Evolutionary conservation across 257 asterid genomes (phyloP), one percentile per base, ranked within the genome.

Genomic region (Solanum dulcamara): DNA sequence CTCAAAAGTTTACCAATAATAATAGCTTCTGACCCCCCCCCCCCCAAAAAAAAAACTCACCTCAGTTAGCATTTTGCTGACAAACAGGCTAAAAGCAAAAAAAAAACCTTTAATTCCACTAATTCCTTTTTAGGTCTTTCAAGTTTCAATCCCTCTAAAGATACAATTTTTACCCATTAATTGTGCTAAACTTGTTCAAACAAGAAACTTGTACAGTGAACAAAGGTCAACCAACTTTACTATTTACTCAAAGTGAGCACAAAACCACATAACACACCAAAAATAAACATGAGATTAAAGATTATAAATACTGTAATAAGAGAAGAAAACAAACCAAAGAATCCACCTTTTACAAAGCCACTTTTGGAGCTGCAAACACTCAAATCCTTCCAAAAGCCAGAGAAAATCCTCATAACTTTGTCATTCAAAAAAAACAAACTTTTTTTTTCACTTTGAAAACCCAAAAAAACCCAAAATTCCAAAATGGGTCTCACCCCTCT

Each of bases 301-400:
- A 17, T 17, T 2, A 26, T 46, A 75, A 62, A 10, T 20, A 70
- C 26, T 26, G 60, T 75, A 64, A 90, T 53, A 60, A 83, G 38
- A 46, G 18, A 35, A 24, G 10, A 81, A 85, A 26, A 70, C 51
- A 35, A 30, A 64, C 75, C 28, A 67, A 85, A 85, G 50, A 85
- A 62, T 90, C 80, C 87, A 90, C 93, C 95, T 92, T 86, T 79
- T 68, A 48, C 84, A 85, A 87, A 81, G 87, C 87, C 85, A 84
- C 90, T 87, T 85, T 46, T 83, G 68, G 42, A 89, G 89, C 87
- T 83, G 85, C 67, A 84, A 64, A 67, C 85, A 85, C 83, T 87
- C 87, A 89, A 86, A 88, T 86, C 85, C 24, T 38, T 89, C 90
- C 90, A 86, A 85, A 89, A 86, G 89, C 91, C 90, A 87, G 87